A percentile compares a stretch with the other conserved stretches of the same genome.
phyloP scores from a whole-genome alignment of 163 green algal genomes.

The Coccomyxa subellipsoidea region DNA sequence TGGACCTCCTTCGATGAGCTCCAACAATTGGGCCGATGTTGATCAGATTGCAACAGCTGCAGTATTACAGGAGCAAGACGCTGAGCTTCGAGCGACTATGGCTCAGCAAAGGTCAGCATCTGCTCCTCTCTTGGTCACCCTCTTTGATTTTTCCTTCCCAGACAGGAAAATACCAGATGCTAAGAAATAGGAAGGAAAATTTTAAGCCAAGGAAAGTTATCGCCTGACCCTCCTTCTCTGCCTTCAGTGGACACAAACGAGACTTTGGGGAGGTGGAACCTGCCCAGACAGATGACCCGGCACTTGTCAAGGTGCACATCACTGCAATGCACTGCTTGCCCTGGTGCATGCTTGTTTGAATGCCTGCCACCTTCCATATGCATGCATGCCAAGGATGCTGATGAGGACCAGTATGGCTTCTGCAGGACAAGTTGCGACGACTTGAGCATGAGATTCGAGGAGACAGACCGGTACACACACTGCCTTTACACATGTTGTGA shows the following conservation, averaged over 20 bases:
- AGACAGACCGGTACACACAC: conserved; percentile 3
- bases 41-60: conserved; percentile 29
- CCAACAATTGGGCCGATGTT: conserved; percentile 8
- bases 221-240: conserved; percentile 21
- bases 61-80: conserved; percentile 48
- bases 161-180: too few species aligned
- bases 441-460: conserved; percentile 32
- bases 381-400: background rate
- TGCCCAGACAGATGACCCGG: background rate
- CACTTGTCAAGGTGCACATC: background rate
- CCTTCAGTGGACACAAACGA: background rate
- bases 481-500: background rate
- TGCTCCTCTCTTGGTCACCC: background rate
- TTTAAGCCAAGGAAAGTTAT: too few species aligned
- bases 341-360: too few species aligned
- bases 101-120: conserved; percentile 23
- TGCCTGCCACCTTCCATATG: too few species aligned
- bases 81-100: conserved; percentile 29
- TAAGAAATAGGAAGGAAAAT: too few species aligned
- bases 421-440: conserved; percentile 60
- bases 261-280: background rate
- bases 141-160: too few species aligned
- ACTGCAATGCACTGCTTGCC: too few species aligned
- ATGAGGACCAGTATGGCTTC: background rate
- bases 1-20: background rate